phyloP scores from a whole-genome alignment of 2,329 filamentous ascomycete genomes.

The Pestalotiopsis sp. region DNA sequence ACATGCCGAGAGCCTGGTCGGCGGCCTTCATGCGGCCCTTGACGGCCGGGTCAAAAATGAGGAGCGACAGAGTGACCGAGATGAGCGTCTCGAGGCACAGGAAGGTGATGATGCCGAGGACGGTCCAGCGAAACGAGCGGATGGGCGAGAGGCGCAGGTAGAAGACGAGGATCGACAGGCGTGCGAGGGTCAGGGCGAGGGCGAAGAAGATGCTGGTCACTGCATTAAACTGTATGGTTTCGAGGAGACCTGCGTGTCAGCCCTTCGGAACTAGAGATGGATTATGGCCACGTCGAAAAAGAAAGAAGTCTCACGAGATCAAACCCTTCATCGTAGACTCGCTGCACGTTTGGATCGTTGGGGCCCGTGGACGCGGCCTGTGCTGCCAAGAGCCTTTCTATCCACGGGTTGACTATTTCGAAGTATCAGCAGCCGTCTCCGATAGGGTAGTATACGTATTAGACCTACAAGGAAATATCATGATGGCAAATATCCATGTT shows the following conservation, averaged over 20 bases:
- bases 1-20: slow-evolving; percentile 16
- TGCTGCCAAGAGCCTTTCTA: neutral
- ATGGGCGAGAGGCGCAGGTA: slow-evolving; percentile 11
- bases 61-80: neutral
- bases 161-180: slow-evolving; percentile 10
- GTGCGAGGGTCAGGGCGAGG: neutral
- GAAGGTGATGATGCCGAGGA: slow-evolving; percentile 1
- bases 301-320: neutral
- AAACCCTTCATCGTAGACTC: neutral
- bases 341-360: neutral
- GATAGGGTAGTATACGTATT: neutral
- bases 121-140: slow-evolving; percentile 5
- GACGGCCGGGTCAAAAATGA: neutral
- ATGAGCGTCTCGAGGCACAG: neutral
- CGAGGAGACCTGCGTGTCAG: neutral
- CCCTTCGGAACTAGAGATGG: neutral
- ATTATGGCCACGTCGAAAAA: no score
- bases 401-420: slow-evolving; percentile 2
- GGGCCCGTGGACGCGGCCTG: neutral
- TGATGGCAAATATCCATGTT: slow-evolving; percentile 4
- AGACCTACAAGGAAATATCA: slow-evolving; percentile 2
- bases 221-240: slow-evolving; percentile 1
- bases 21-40: neutral
- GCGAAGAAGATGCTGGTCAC: slow-evolving; percentile 11
- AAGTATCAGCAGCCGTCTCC: neutral